phyloP scores from a whole-genome alignment of 345 rosid genomes.

The Syzygium aqueum region DNA sequence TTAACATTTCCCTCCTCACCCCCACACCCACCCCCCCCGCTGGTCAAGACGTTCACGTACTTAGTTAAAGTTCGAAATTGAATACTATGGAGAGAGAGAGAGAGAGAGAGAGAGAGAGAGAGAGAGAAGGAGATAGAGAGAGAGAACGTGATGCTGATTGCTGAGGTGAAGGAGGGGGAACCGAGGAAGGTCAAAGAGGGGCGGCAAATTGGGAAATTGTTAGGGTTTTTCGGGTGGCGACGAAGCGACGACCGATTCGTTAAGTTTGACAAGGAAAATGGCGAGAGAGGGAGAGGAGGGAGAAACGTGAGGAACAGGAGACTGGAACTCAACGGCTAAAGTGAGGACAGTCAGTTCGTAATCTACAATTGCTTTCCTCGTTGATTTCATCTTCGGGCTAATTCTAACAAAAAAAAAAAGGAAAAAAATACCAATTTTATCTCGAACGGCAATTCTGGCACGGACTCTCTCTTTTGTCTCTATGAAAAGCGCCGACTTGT shows the following conservation, averaged over 20 bases:
- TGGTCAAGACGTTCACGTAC: not conserved
- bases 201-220: not conserved
- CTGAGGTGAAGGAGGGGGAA: not conserved
- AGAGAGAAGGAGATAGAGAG: constrained; percentile 5
- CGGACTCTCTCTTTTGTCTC: too few relatives aligned
- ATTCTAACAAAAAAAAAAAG: too few relatives aligned
- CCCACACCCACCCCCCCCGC: not conserved
- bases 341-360: not conserved
- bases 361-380: not conserved
- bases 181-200: not conserved
- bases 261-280: not conserved
- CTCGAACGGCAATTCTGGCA: too few relatives aligned
- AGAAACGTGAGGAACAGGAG: not conserved
- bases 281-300: not conserved
- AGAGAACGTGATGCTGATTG: not conserved
- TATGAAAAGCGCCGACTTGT: too few relatives aligned
- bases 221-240: not conserved
- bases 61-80: not conserved
- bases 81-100: not conserved
- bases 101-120: not conserved
- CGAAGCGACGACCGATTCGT: not conserved
- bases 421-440: too few relatives aligned
- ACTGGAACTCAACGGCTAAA: constrained; percentile 13
- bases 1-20: constrained; percentile 7
- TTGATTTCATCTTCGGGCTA: not conserved